Conservation (phyloP, 2,329 filamentous ascomycete genomes). For the Tolypocladium cylindrosporum region DNA sequence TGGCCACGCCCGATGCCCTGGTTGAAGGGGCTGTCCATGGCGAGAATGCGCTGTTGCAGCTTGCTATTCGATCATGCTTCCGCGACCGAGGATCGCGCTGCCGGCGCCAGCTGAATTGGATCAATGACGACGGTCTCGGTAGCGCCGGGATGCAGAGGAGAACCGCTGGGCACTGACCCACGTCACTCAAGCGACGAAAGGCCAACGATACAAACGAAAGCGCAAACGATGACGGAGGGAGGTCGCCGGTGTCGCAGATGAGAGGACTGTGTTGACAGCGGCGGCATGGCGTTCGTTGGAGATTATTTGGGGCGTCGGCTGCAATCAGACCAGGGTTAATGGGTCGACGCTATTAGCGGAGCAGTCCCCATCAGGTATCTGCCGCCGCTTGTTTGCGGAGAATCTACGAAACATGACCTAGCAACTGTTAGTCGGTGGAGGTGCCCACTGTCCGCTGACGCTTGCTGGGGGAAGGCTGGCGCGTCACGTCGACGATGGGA, state of each 20-base stretch:
- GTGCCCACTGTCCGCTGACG: background rate
- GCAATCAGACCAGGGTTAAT: background rate
- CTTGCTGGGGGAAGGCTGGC: background rate
- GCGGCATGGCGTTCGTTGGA: background rate
- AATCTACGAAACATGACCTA: background rate
- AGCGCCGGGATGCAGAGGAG: background rate
- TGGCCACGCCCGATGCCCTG: conserved; percentile 17
- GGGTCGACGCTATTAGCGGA: background rate
- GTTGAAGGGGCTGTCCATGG: conserved; percentile 19
- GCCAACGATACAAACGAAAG: background rate
- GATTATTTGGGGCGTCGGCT: background rate
- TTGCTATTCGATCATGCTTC: conserved; percentile 3
- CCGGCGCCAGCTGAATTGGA: background rate
- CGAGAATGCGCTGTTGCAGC: conserved; percentile 1
- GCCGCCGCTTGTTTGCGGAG: background rate
- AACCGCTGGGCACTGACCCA: background rate
- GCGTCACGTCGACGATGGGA: background rate
- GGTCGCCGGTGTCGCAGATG: background rate
- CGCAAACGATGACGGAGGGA: background rate
- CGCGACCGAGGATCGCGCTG: background rate
- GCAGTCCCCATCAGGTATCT: background rate
- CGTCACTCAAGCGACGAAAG: background rate
- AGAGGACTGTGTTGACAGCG: background rate
- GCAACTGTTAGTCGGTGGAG: background rate
- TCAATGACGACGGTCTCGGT: background rate